These are phyloP conservation scores for Lachancea kluyveri DNA, from an alignment of 805 yeast genomes.

Conservation along the genomic window DNA sequence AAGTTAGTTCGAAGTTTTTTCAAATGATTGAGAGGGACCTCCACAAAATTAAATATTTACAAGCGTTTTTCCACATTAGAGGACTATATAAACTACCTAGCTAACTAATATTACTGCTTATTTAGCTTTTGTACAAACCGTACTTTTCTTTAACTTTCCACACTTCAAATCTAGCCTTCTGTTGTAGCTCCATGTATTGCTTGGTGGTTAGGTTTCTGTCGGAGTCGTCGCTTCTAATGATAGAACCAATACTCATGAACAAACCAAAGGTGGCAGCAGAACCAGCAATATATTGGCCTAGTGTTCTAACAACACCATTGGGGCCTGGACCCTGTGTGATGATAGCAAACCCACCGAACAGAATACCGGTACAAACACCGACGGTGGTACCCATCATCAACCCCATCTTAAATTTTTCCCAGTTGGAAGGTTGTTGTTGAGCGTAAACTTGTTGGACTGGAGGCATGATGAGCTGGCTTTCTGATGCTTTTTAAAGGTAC, in stretches of 20 bases:
- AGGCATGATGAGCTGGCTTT: constrained; percentile 31
- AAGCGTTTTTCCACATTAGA: too few species aligned
- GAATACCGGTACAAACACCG: constrained; percentile 91
- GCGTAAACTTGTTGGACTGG: constrained; percentile 66
- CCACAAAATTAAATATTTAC: too few species aligned
- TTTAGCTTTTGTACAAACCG: constrained; percentile 9
- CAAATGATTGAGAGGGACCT: too few species aligned
- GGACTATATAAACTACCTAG: too few species aligned
- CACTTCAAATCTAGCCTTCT: constrained; percentile 27
- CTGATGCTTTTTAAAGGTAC: too few species aligned
- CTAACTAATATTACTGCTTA: too few species aligned
- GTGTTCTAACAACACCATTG: constrained; percentile 90
- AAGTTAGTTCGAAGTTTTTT: too few species aligned
- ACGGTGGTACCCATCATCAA: constrained; percentile 81
- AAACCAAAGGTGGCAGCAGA: constrained; percentile 96
- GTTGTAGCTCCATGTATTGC: constrained; percentile 19
- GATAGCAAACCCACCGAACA: constrained; percentile 91
- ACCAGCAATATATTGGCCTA: constrained; percentile 94
- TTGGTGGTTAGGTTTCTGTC: constrained; percentile 16
- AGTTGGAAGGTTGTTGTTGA: constrained; percentile 69
- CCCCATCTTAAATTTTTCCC: constrained; percentile 98
- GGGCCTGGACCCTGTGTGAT: constrained; percentile 97
- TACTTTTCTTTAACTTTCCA: constrained; percentile 21
- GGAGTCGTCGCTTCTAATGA: constrained; percentile 66
- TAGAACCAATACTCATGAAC: constrained; percentile 94